Evolutionary conservation across 495 filamentous ascomycete genomes (phyloP).

Genomic region (Penicillium mononematosum): DNA sequence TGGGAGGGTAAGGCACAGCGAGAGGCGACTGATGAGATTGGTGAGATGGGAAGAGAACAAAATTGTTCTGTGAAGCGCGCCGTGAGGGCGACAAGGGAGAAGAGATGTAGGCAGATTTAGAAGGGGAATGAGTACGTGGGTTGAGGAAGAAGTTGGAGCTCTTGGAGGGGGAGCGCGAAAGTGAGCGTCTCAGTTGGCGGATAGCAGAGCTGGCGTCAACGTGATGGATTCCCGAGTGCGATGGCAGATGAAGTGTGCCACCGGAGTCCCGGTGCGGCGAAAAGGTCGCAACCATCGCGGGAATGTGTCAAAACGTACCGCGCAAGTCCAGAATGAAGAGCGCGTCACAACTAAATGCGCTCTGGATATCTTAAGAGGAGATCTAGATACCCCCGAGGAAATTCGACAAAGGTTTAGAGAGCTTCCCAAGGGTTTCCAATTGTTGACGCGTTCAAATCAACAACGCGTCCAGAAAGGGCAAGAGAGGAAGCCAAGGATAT

Average conservation of each 20-base stretch:
- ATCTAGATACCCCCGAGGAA: neutral
- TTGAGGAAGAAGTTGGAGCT: conserved; percentile 64
- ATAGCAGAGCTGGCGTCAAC: conserved; percentile 76
- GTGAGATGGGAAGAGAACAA: conserved; percentile 48
- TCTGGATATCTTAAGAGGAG: neutral
- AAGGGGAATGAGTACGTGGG: conserved; percentile 55
- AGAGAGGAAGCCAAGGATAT: neutral
- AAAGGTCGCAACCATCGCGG: conserved; percentile 50
- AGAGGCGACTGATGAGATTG: conserved; percentile 50
- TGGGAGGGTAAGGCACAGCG: conserved; percentile 52
- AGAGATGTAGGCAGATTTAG: conserved; percentile 46
- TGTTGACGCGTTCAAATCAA: conserved; percentile 4
- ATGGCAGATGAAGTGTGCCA: conserved; percentile 76
- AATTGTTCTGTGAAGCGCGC: conserved; percentile 44
- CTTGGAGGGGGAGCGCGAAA: conserved; percentile 86
- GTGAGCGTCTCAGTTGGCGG: conserved; percentile 73
- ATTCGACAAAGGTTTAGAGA: neutral
- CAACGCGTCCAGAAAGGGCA: neutral
- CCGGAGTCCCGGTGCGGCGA: conserved; percentile 63
- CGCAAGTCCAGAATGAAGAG: conserved; percentile 23
- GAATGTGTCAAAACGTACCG: conserved; percentile 25
- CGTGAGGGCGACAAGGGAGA: conserved; percentile 54
- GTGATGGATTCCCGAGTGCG: conserved; percentile 76
- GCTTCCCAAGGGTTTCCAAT: neutral
- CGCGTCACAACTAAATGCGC: conserved; percentile 1